Base-by-base conservation (phyloP, 2,329 filamentous ascomycete species). In the Cladosporium colombiae region DNA sequence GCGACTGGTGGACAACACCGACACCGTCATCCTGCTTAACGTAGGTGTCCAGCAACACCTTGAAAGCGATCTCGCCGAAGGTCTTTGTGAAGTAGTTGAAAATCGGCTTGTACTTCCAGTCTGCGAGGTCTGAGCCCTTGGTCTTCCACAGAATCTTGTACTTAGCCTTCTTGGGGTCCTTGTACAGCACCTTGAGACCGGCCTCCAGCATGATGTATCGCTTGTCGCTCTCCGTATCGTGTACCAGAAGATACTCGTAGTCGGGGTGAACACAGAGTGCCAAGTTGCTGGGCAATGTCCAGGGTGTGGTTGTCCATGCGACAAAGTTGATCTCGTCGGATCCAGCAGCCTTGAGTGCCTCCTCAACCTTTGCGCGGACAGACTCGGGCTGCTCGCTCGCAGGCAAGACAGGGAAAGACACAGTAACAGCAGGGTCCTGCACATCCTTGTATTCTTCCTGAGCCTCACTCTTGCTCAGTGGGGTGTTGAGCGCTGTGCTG, bases 381-480 rank as follows among this genome's bases (percentile, higher is more conserved):
- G 59, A 61, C 63, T 76, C 75, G 8, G 71, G 72, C 63, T 76
- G 75, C 67, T 76, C 68, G 11, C 70, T 66, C 10, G 71, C 44
- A 11, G 71, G 68, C 23, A 93, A 74, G 3, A 97, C 85, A 11
- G 94, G 93, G 76, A 97, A 97, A 0, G 91, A 88, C 25, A 97
- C 89, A 21, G 97, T 91, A 37, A 97, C 85, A 33, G 94, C 92
- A 7, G 94, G 94, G 72, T 98, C 94, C 66, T 92, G 92, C 2
- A 94, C 90, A 73, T 96, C 91, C 79, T 96, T 92, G 80, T 97
- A 96, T 78, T 97, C 97, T 76, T 97, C 92, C 72, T 93, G 91
- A 53, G 93, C 90, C 80, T 97, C 94, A 73, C 97, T 96, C 79
- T 97, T 96, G 79, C 91, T 96, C 72, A 97, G 83, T 5, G 93